Evolutionary conservation across 768 basidiomycete genomes (phyloP).

Genomic region (Flagelloscypha sp.): DNA sequence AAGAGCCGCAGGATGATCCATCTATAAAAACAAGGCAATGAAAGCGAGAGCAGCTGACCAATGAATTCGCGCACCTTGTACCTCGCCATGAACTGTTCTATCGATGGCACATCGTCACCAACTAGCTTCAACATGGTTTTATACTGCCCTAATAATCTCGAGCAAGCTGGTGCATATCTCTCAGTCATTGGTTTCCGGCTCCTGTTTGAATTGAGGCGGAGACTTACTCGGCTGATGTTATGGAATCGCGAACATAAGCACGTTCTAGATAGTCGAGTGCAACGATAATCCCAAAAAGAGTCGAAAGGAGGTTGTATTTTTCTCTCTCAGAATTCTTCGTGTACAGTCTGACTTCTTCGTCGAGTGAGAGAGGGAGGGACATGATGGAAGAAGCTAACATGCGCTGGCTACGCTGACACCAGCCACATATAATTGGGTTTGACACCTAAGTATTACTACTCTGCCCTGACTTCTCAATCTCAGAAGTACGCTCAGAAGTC

Average conservation of each 20-base stretch:
- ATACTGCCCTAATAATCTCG: slow-evolving; percentile 89
- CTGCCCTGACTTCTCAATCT: too few species aligned
- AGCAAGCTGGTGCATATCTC: slow-evolving; percentile 97
- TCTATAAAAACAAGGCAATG: slow-evolving; percentile 33
- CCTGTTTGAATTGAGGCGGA: slow-evolving; percentile 10
- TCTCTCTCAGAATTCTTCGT: slow-evolving; percentile 85
- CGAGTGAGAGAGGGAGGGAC: slow-evolving; percentile 49
- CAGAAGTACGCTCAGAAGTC: too few species aligned
- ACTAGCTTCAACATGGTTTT: slow-evolving; percentile 97
- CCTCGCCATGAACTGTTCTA: slow-evolving; percentile 87
- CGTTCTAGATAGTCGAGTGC: slow-evolving; percentile 91
- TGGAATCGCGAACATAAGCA: slow-evolving; percentile 90
- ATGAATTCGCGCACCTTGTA: slow-evolving; percentile 52
- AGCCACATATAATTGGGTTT: too few species aligned
- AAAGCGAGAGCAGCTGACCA: not conserved
- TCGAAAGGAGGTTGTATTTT: slow-evolving; percentile 78
- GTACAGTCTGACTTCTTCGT: slow-evolving; percentile 89
- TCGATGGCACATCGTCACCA: slow-evolving; percentile 72
- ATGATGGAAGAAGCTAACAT: too few species aligned
- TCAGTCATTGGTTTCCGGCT: slow-evolving; percentile 24
- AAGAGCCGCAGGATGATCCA: slow-evolving; percentile 89
- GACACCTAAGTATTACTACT: too few species aligned
- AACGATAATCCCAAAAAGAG: slow-evolving; percentile 86
- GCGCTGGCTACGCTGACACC: too few species aligned
- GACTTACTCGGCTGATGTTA: slow-evolving; percentile 83